Evolutionary conservation across 1,284 basidiomycete species (phyloP).

Genomic region (Anthracocystis panici-leucophaei): DNA sequence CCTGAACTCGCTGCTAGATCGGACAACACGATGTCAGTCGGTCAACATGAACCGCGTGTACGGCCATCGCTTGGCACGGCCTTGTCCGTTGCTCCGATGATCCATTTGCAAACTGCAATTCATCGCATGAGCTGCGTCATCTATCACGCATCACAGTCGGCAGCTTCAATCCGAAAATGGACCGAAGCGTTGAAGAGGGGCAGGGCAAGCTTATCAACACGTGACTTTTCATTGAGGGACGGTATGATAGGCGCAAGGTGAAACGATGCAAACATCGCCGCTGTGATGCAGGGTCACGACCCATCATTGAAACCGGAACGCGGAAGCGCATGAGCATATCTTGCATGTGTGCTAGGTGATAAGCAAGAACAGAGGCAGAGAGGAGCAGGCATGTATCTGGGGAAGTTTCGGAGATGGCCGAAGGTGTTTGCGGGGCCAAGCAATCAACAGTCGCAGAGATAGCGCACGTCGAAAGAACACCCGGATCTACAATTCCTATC

Average conservation of each 20-base stretch:
- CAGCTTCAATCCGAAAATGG: too few relatives aligned
- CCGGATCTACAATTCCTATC: conserved; percentile 16
- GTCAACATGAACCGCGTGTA: too few relatives aligned
- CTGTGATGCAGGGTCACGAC: conserved; percentile 30
- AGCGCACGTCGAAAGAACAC: conserved; percentile 22
- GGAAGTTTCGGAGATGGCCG: conserved; percentile 47
- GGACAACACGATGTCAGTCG: too few relatives aligned
- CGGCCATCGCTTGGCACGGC: too few relatives aligned
- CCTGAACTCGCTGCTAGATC: too few relatives aligned
- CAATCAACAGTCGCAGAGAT: conserved; percentile 40
- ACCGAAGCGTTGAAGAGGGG: not conserved
- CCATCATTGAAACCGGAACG: not conserved
- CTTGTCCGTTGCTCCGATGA: too few relatives aligned
- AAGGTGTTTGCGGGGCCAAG: conserved; percentile 33
- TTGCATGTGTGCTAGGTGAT: not conserved
- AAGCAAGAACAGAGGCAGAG: not conserved
- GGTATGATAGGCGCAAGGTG: conserved; percentile 1
- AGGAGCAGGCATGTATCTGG: conserved; percentile 2
- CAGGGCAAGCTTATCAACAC: conserved; percentile 6
- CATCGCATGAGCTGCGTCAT: too few relatives aligned
- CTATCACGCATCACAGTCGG: too few relatives aligned
- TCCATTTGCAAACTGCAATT: too few relatives aligned
- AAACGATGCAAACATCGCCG: not conserved
- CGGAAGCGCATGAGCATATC: not conserved
- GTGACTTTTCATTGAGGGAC: not conserved